phyloP scores from a whole-genome alignment of 148 eudicot genomes.

The Beta vulgaris region DNA sequence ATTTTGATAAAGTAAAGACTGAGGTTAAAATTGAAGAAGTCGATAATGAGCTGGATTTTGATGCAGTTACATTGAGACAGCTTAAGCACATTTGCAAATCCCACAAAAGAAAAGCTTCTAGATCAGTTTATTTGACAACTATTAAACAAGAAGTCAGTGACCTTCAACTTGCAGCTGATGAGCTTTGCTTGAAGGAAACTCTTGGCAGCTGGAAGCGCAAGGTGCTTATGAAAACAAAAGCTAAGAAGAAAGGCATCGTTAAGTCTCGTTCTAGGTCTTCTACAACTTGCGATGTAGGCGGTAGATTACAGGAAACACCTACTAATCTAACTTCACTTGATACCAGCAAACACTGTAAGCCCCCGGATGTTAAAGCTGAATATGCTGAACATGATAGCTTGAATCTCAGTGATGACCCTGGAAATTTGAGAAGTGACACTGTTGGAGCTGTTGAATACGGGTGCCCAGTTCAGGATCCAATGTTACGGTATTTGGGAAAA shows the following conservation, averaged over 20 bases:
- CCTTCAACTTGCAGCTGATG: constrained; percentile 40
- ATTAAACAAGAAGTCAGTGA: constrained; percentile 39
- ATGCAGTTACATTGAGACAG: constrained; percentile 47
- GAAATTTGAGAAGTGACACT: background rate
- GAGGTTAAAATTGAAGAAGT: constrained; percentile 32
- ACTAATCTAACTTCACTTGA: constrained; percentile 25
- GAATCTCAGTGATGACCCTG: background rate
- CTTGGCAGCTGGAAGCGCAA: constrained; percentile 53
- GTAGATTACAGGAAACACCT: constrained; percentile 27
- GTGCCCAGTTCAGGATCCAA: constrained; percentile 5
- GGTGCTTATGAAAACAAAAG: constrained; percentile 36
- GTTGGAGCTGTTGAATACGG: background rate
- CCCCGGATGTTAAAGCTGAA: constrained; percentile 38
- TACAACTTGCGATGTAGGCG: constrained; percentile 1
- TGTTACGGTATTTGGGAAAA: constrained; percentile 11
- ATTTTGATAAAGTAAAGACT: constrained; percentile 21
- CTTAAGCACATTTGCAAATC: constrained; percentile 42
- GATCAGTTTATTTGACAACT: constrained; percentile 4
- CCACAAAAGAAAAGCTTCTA: constrained; percentile 48
- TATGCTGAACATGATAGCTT: constrained; percentile 27
- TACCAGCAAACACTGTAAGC: constrained; percentile 14
- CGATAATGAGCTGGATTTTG: constrained; percentile 30
- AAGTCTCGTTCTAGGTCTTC: constrained; percentile 17
- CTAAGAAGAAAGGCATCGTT: constrained; percentile 35
- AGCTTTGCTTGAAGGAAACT: constrained; percentile 53